These are phyloP conservation scores for Zizania palustris DNA, from an alignment of 202 grass and related monocot species.

Conservation along the genomic window DNA sequence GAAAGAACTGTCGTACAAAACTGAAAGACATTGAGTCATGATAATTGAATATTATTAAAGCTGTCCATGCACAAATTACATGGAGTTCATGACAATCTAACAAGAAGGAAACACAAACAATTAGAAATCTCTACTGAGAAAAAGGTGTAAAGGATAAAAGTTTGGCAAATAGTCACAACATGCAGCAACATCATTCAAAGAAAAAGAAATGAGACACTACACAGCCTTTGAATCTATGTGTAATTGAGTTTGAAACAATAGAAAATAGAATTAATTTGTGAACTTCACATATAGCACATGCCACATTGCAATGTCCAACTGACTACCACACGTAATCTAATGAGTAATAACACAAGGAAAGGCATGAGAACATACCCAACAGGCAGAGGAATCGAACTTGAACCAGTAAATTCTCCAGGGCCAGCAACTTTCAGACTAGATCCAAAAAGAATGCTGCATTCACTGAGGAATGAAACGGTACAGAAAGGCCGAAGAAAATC, in stretches of 20 bases:
- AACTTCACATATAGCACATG: conserved; percentile 2
- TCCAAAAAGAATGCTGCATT: too few species aligned
- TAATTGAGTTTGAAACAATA: not conserved
- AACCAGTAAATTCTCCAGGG: conserved; percentile 73
- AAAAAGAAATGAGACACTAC: not conserved
- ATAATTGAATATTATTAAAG: not conserved
- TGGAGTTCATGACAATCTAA: not conserved
- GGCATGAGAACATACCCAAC: conserved; percentile 56
- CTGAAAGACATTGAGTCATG: not conserved
- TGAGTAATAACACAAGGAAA: conserved; percentile 18
- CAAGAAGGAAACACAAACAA: conserved; percentile 10
- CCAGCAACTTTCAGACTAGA: conserved; percentile 27
- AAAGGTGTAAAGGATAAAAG: not conserved
- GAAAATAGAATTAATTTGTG: conserved; percentile 1
- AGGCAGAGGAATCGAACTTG: conserved; percentile 60
- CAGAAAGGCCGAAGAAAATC: conserved; percentile 84
- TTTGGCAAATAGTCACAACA: conserved; percentile 8
- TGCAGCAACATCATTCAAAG: conserved; percentile 13
- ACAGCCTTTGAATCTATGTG: conserved; percentile 11
- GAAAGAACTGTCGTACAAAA: conserved; percentile 13
- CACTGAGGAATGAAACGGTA: too few species aligned
- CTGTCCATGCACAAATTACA: not conserved
- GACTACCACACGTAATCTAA: conserved; percentile 30
- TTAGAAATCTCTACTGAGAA: conserved; percentile 6
- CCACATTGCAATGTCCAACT: conserved; percentile 20